These are phyloP conservation scores for Pythium sp. DNA, from an alignment of 352 stramenopile genomes.

Conservation along the genomic window DNA sequence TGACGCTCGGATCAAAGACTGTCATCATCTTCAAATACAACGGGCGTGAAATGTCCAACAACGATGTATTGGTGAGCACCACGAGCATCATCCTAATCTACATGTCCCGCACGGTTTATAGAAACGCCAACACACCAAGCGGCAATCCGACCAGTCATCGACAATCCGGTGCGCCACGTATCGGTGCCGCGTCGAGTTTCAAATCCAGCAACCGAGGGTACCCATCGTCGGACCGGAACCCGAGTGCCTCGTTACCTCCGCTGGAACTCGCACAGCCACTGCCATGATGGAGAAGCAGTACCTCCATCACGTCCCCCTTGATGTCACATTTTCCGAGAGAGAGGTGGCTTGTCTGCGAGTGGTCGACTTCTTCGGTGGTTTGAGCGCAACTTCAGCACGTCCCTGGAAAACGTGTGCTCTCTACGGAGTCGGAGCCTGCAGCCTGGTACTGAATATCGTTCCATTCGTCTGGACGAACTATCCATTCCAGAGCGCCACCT, in stretches of 20 bases:
- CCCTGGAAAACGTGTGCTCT: background rate
- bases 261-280: background rate
- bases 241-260: background rate
- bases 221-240: background rate
- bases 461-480: conserved; percentile 2
- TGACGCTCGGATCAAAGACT: background rate
- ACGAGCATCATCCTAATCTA: conserved; percentile 11
- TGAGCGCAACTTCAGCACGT: background rate
- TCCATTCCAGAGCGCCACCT: background rate
- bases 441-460: background rate
- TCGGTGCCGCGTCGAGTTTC: conserved; percentile 17
- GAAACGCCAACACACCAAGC: conserved; percentile 6
- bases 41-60: background rate
- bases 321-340: background rate
- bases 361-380: background rate
- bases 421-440: background rate
- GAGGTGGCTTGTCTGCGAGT: background rate
- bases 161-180: conserved; percentile 22
- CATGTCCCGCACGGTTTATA: conserved; percentile 12
- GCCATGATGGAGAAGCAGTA: background rate
- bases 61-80: conserved; percentile 12
- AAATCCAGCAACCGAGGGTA: background rate
- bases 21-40: background rate
- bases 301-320: background rate
- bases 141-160: background rate